Base-by-base conservation (phyloP, 108 stramenopile genomes). In the Discostella stelligeroides region DNA sequence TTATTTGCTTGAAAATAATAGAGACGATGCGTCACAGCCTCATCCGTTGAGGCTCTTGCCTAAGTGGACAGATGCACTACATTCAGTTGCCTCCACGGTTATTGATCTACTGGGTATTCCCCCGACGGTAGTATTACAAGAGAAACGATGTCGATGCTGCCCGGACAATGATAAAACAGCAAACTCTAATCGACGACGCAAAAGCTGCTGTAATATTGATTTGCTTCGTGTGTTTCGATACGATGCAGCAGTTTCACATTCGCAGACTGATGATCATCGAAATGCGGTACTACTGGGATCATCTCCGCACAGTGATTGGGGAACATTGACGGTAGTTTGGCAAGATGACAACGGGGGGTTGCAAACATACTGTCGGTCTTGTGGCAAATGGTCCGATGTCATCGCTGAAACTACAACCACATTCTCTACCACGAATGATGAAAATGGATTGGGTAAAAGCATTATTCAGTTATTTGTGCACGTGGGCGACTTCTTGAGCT, bases 221-320 rank as follows among this genome's bases (percentile, higher is more conserved):
- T 63, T 82, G 27, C 64, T 81, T 34, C 57, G 76, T 40, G 60
- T 71, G 28, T 86, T 86, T 70, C 71, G 70, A 23, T 86, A 86
- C 61, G 84, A 85, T 71, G 53, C 84, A 11, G 29, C n/a, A n/a
- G n/a, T n/a, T n/a, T n/a, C n/a, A n/a, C n/a, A n/a, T n/a, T n/a
- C n/a, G n/a, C n/a, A 48, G 24, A 37, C 29, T 11, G 18, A 9
- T 34, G 24, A 39, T 58, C 25, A 23, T 17, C 1, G 15, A n/a
- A n/a, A n/a, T n/a, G 43, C 30, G 23, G 7, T 37, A 30, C 7
- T 38, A 34, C 54, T 90, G 47, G 92, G 92, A 21, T 86, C 85
- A 38, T 86, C 81, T 11, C 79, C 87, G 3, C 92, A 92, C 61
- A 87, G 84, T 14, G 92, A 92, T 78, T 92, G 92, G 92, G 92